These are phyloP conservation scores for Neurospora tetrasperma DNA, from an alignment of 495 filamentous ascomycete genomes.

Conservation along the genomic window DNA sequence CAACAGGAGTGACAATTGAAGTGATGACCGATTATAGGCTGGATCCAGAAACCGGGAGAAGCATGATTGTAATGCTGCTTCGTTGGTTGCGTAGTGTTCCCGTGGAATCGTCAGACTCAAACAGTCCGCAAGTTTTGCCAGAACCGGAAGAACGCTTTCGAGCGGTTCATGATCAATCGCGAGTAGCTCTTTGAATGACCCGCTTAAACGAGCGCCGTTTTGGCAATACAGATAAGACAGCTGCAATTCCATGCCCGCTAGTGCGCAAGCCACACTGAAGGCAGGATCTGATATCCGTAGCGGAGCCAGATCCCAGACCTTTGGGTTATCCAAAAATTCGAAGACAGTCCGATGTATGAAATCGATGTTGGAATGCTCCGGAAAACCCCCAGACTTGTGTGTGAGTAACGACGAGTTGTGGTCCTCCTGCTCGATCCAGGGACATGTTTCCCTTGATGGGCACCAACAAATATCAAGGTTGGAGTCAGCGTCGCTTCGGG, in stretches of 20 bases:
- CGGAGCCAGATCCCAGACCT: background rate
- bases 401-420: background rate
- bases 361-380: background rate
- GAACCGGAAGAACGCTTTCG: background rate
- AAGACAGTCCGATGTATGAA: background rate
- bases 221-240: background rate
- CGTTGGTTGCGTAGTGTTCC: fast-evolving
- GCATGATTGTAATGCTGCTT: background rate
- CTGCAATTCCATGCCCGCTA: background rate
- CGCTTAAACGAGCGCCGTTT: fast-evolving
- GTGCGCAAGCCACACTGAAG: background rate
- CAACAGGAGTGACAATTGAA: background rate
- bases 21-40: background rate
- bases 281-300: background rate
- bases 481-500: too few relatives aligned
- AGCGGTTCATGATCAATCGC: background rate
- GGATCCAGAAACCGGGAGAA: background rate
- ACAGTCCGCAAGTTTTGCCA: background rate
- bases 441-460: background rate
- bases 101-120: background rate
- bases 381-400: background rate
- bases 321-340: background rate
- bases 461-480: background rate
- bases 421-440: fast-evolving
- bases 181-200: background rate